These are phyloP conservation scores for Phytopythium boreale DNA, from an alignment of 352 stramenopile genomes.

Conservation along the genomic window DNA sequence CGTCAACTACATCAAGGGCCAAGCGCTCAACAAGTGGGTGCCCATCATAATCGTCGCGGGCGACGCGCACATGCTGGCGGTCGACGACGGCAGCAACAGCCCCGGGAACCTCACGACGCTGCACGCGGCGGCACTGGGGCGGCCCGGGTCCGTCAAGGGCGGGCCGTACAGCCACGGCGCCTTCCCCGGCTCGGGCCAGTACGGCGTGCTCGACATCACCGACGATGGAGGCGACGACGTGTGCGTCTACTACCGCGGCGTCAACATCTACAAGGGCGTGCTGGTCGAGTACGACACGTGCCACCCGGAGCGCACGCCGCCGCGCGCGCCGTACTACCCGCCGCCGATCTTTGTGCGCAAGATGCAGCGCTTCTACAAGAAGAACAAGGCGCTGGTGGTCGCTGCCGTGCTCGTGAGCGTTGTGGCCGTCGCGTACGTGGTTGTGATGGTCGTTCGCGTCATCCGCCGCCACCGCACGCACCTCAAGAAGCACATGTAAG, in stretches of 20 bases:
- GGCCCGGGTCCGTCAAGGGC: conserved; percentile 81
- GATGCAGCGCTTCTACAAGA: conserved; percentile 57
- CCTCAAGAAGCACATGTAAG: conserved; percentile 7
- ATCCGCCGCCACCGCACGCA: conserved; percentile 1
- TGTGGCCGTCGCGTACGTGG: conserved; percentile 9
- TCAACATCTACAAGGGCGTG: conserved; percentile 50
- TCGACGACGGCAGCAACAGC: conserved; percentile 76
- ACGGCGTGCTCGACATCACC: conserved; percentile 75
- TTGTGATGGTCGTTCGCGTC: not conserved
- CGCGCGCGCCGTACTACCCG: conserved; percentile 54
- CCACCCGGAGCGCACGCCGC: conserved; percentile 56
- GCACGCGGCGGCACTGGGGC: conserved; percentile 77
- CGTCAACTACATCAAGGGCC: conserved; percentile 63
- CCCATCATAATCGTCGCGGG: conserved; percentile 82
- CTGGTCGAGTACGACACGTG: conserved; percentile 80
- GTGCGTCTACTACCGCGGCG: conserved; percentile 69
- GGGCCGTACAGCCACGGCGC: conserved; percentile 86
- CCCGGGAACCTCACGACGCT: conserved; percentile 75
- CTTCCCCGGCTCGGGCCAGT: conserved; percentile 76
- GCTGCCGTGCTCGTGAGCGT: not conserved
- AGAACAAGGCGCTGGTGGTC: conserved; percentile 31
- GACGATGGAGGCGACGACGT: conserved; percentile 69
- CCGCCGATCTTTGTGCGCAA: conserved; percentile 55
- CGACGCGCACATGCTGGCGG: conserved; percentile 88
- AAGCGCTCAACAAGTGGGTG: conserved; percentile 64